These are phyloP conservation scores for Ilyonectria mors-panacis DNA, from an alignment of 2,329 filamentous ascomycete genomes.

Conservation along the genomic window DNA sequence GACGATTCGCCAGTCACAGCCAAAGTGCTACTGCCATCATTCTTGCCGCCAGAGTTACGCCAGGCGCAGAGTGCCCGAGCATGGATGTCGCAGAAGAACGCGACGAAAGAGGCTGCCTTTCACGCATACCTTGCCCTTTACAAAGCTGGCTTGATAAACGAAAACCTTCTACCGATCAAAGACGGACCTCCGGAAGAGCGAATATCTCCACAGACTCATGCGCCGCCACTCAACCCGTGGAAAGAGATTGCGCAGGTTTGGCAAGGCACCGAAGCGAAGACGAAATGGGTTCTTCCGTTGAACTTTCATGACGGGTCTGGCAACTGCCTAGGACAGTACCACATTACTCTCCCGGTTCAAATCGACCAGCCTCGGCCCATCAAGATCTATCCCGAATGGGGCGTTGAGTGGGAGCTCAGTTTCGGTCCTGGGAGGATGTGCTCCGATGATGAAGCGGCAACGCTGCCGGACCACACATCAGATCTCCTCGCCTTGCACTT, in stretches of 20 bases:
- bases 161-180: conserved; percentile 80
- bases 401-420: conserved; percentile 52
- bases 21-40: conserved; percentile 79
- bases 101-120: conserved; percentile 86
- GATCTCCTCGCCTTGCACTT: conserved; percentile 64
- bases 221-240: conserved; percentile 64
- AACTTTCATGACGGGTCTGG: conserved; percentile 54
- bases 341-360: conserved; percentile 60
- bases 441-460: conserved; percentile 34
- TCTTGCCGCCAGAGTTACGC: conserved; percentile 67
- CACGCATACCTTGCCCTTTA: conserved; percentile 82
- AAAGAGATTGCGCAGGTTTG: conserved; percentile 59
- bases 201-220: conserved; percentile 53
- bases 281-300: conserved; percentile 49
- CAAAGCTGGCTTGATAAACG: conserved; percentile 79
- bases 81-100: conserved; percentile 82
- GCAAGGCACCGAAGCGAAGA: conserved; percentile 43
- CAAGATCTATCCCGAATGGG: conserved; percentile 57
- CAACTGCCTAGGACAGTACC: conserved; percentile 54
- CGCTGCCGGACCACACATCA: conserved; percentile 59
- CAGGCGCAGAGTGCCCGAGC: conserved; percentile 40
- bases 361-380: conserved; percentile 58
- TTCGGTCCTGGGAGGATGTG: conserved; percentile 40
- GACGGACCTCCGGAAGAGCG: conserved; percentile 58
- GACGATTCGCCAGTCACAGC: conserved; percentile 61